Base-by-base conservation (phyloP, 1,139 yeast genomes). In the Saccharomyces hybrid region DNA sequence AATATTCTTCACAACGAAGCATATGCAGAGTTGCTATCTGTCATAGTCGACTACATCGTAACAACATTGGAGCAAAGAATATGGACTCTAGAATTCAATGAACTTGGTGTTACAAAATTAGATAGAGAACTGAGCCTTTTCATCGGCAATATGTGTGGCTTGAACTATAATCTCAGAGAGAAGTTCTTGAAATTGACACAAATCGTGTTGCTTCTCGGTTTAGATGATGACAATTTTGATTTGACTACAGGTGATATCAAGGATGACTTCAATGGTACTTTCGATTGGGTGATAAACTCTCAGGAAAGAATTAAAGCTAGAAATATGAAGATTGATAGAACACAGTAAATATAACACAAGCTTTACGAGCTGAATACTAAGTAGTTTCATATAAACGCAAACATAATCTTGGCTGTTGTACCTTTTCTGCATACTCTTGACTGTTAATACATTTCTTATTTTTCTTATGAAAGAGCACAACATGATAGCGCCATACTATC, bases 171-270 rank as follows among this genome's bases (percentile, higher is more conserved):
- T 49, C 73, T 90, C 62, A 77, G 97, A 59, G 93, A 88, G 57
- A 81, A 82, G 64, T 93, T 91, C 66, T 78, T 86, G 2, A 77
- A 89, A 57, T 83, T 89, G 2, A 89, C 96, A 0, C 98, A 91
- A 69, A 78, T 91, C 50, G 86, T 89, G 8, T 79, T 88, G 74
- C 75, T 89, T 50, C 76, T 90, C 46, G 95, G 96, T 2, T 78
- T 89, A 75, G 97, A 89, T 62, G 93, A 87, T 57, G 93, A 85
- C 53, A 95, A 87, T 62, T 79, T 78, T 50, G 79, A 74, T 49
- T 69, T 70, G 8, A 80, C 76, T 25, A 61, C 64, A 4, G 62
- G 64, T 13, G 70, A 67, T 49, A 54, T 69, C 32, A 69, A 66
- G 42, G 67, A 67, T 16, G 71, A 68, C 31, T 56, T 67, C 20